A percentile compares a stretch with the other conserved stretches of the same genome.
Conservation (phyloP, 495 filamentous ascomycete species). For the Bacidia gigantensis region DNA sequence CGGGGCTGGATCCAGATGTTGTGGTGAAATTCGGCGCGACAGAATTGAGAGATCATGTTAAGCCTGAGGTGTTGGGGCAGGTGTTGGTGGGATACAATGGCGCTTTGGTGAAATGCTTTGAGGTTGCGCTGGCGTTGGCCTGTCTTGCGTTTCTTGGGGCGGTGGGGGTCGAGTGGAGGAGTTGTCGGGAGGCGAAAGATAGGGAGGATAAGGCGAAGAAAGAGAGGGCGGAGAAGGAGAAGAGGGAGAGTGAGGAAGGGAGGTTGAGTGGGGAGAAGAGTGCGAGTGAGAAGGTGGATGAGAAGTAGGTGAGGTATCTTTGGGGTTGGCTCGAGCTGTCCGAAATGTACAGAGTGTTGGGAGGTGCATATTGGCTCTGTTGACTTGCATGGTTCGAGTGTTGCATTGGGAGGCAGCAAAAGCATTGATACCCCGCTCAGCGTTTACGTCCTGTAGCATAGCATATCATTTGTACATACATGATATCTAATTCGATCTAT, state of each 20-base stretch:
- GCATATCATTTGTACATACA: no score
- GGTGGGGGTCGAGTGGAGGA: constrained; percentile 47
- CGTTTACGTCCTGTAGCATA: no score
- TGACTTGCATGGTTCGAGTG: no score
- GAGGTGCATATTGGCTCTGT: no score
- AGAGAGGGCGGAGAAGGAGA: not conserved
- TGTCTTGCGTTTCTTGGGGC: constrained; percentile 37
- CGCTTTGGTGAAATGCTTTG: constrained; percentile 40
- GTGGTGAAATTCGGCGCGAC: constrained; percentile 47
- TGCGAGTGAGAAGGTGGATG: not conserved
- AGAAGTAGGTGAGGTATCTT: not conserved
- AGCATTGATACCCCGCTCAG: no score
- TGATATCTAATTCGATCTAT: no score
- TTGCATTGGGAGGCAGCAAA: no score
- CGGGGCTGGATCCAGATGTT: constrained; percentile 29
- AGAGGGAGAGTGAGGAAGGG: no score
- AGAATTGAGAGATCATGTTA: constrained; percentile 31
- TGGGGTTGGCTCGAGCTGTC: no score
- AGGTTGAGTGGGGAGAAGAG: no score
- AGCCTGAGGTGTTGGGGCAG: constrained; percentile 24
- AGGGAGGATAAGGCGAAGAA: constrained; percentile 1
- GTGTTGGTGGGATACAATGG: constrained; percentile 45
- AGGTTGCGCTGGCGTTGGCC: constrained; percentile 38
- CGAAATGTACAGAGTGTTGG: no score
- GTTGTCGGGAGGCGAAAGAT: constrained; percentile 35